Base-by-base conservation (phyloP, 2,329 filamentous ascomycete genomes). In the Phoma sp. region DNA sequence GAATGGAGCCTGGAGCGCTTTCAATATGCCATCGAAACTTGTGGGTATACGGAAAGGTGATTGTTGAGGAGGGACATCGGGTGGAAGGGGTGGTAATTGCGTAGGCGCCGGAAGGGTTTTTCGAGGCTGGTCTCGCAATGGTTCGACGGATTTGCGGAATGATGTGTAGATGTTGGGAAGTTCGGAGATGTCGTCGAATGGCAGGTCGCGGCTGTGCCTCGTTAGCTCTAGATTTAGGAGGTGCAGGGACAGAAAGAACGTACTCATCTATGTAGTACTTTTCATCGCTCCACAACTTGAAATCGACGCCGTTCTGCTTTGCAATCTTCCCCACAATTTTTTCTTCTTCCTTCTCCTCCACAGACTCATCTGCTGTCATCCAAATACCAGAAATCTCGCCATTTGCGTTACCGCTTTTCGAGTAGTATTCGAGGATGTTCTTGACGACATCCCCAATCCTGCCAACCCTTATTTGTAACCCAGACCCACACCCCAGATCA, bases 211-310 rank as follows among this genome's bases (percentile, higher is more conserved):
- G 62, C 89, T 92, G 47, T 18, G 20, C 11, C 3, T 5, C 32
- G 33, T 45, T 18, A 46, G 40, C 14, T 34, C 14, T 18, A 14
- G 17, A 9, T 33, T 47, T 15, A 42, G 39, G 18, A 33, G 23
- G 20, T 25, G 12, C n/a, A 21, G 11, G 25, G 17, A 18, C 17
- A 17, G 38, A 43, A 23, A 40, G 18, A 56, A 54, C 88, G 75
- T 77, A 93, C 90, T 93, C 89, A 65, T 93, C 87, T 43, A 93
- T 80, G 55, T 87, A 87, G 62, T 90, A 93, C 69, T 93, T 93
- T 72, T 92, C 90, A 63, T 93, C 90, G 0, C 75, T 73, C 84
- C 87, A 92, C 1, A 86, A 53, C 68, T 84, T 83, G 69, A 91
- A 90, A 1, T 85, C 80, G 4, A 86, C 77, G 0, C 78, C 79